Evolutionary conservation across 108 stramenopile species (phyloP).

Genomic region (Pinguiococcus pyrenoidosus): DNA sequence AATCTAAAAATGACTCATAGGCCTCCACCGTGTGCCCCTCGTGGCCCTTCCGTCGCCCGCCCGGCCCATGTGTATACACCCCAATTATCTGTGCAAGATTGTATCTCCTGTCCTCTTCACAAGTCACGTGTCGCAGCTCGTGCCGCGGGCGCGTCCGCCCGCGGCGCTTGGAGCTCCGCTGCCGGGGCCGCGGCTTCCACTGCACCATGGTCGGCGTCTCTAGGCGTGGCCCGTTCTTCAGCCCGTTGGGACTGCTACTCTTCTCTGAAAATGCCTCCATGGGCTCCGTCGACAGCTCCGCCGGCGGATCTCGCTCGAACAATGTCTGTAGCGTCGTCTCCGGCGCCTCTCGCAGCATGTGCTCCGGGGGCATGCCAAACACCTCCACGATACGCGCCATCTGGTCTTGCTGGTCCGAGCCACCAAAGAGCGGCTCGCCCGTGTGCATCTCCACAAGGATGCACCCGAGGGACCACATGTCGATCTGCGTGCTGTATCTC

Average conservation of each 20-base stretch:
- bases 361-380: slow-evolving; percentile 68
- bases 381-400: slow-evolving; percentile 88
- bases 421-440: slow-evolving; percentile 92
- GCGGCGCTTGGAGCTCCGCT: slow-evolving; percentile 6
- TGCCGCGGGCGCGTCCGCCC: slow-evolving; percentile 6
- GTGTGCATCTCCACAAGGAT: slow-evolving; percentile 96
- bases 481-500: slow-evolving; percentile 84
- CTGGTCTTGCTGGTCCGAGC: slow-evolving; percentile 85
- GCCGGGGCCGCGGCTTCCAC: slow-evolving; percentile 8
- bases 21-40: slow-evolving; percentile 55
- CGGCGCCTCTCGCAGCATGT: slow-evolving; percentile 57
- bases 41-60: slow-evolving; percentile 36
- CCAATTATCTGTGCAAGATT: slow-evolving; percentile 50
- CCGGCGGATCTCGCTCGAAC: slow-evolving; percentile 36
- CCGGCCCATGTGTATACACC: slow-evolving; percentile 23
- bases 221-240: neutral
- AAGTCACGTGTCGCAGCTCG: slow-evolving; percentile 49
- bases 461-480: slow-evolving; percentile 95
- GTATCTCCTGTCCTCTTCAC: slow-evolving; percentile 53
- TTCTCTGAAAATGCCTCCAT: too few species aligned
- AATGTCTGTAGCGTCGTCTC: slow-evolving; percentile 59
- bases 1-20: slow-evolving; percentile 77
- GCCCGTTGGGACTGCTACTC: slow-evolving; percentile 4
- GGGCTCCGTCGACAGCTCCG: neutral
- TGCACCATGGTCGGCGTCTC: slow-evolving; percentile 9